Base-by-base conservation (phyloP, 148 eudicot genomes). In the Dianthus caryophyllus region DNA sequence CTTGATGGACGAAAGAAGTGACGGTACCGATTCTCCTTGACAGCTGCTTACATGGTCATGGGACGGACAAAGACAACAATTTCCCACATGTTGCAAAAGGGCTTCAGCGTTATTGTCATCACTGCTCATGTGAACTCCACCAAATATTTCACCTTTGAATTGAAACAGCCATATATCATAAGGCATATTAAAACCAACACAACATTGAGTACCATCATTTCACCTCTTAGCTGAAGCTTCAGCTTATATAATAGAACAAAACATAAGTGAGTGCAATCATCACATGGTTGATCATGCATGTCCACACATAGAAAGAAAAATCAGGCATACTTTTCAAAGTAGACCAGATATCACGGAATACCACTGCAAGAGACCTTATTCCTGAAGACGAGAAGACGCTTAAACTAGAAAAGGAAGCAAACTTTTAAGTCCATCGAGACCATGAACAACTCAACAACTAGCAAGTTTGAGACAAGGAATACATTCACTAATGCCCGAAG, bases 111-210 rank as follows among this genome's bases (percentile, higher is more conserved):
- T 97, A 64, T 88, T 95, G 78, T 76, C 77, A 54, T 86, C 89
- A 69, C 80, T 76, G 63, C 77, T 61, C 39, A 95, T 60, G 43
- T 84, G 51, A 64, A 90, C 62, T 61, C 97, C 99, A 61, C 85
- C 99, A 79, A 77, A 95, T 61, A 95, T 88, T 81, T 95, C 99
- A 79, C 99, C 99, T 95, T 55, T n/a, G 62, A 57, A 57, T 36
- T 59, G 14, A 70, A 36, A 31, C 30, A 76, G 41, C 33, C 38
- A 70, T 27, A 36, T 64, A 56, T 78, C 67, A 61, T 4, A 51
- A 76, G 18, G 29, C 70, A 64, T 46, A 29, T 49, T 13, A 52
- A 9, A 25, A 52, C 57, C 21, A 63, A 43, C 33, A 54, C 26
- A 2, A 2, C 7, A 27, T 61, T 27, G 27, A 67, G 39, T 36